Conservation (phyloP, 73 alveolate genomes). For the Paramecium biaurelia region DNA sequence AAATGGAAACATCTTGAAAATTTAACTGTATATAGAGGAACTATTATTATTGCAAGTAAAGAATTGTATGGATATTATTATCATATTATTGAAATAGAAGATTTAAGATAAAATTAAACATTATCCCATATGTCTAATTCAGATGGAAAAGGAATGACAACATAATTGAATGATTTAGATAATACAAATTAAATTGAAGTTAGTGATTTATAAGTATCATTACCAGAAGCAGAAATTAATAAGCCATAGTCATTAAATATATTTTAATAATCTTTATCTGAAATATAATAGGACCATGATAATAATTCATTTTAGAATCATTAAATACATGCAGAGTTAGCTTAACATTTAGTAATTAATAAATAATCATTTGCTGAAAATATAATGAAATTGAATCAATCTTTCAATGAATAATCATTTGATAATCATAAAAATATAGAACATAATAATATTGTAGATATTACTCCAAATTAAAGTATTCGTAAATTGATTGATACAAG, state of each 20-base stretch:
- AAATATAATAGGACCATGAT: neutral
- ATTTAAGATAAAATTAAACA: neutral
- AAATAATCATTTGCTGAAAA: neutral
- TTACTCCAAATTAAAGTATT: neutral
- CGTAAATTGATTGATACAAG: neutral
- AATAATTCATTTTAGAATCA: neutral
- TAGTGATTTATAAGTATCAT: neutral
- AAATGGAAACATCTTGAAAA: neutral
- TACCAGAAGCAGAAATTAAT: neutral
- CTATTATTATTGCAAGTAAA: neutral
- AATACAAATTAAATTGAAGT: neutral
- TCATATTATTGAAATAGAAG: neutral
- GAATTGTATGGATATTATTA: constrained; percentile 13
- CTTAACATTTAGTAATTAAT: neutral
- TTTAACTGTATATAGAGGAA: neutral
- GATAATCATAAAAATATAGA: neutral
- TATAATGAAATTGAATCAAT: neutral
- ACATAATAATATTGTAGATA: neutral
- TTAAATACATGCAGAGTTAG: neutral
- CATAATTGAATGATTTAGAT: neutral
- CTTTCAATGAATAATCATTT: neutral
- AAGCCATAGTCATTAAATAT: neutral
- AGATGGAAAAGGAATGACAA: neutral
- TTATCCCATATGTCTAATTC: neutral
- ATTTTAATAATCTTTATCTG: neutral